phyloP scores from a whole-genome alignment of 805 yeast genomes.

The Hanseniaspora guilliermondii region DNA sequence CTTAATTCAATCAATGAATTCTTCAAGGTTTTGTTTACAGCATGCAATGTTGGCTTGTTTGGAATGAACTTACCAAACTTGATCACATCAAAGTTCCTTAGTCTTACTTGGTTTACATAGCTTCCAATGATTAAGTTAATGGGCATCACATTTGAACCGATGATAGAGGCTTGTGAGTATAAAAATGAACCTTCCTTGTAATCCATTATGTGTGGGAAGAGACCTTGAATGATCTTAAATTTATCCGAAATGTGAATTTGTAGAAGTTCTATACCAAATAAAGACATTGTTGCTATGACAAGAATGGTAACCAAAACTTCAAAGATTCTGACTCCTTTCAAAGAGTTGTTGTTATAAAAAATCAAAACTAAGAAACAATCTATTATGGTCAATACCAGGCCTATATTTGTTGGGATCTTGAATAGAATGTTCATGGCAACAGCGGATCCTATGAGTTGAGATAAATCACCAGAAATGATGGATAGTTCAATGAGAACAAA shows the following conservation, averaged over 20 bases:
- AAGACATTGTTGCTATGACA: conserved; percentile 70
- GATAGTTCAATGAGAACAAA: conserved; percentile 80
- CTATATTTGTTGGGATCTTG: conserved; percentile 64
- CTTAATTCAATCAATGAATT: conserved; percentile 74
- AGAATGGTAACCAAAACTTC: conserved; percentile 70
- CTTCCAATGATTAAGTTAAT: conserved; percentile 81
- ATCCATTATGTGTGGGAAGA: conserved; percentile 40
- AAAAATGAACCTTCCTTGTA: conserved; percentile 50
- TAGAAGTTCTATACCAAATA: conserved; percentile 67
- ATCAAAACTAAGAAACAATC: conserved; percentile 77
- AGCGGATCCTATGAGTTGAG: conserved; percentile 97
- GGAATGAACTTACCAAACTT: conserved; percentile 34
- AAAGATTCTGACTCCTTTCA: conserved; percentile 62
- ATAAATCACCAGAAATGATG: conserved; percentile 88
- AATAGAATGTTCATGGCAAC: conserved; percentile 77
- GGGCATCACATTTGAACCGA: conserved; percentile 95
- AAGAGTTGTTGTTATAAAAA: conserved; percentile 68
- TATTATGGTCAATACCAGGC: conserved; percentile 71
- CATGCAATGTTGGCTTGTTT: conserved; percentile 65
- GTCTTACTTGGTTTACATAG: conserved; percentile 75
- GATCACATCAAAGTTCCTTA: conserved; percentile 60
- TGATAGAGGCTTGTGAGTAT: conserved; percentile 67
- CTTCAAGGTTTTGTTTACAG: conserved; percentile 65
- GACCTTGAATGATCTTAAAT: conserved; percentile 58
- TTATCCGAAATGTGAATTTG: conserved; percentile 48